These are phyloP conservation scores for Aspergillus sp. DNA, from an alignment of 2,329 filamentous ascomycete species.

Conservation along the genomic window DNA sequence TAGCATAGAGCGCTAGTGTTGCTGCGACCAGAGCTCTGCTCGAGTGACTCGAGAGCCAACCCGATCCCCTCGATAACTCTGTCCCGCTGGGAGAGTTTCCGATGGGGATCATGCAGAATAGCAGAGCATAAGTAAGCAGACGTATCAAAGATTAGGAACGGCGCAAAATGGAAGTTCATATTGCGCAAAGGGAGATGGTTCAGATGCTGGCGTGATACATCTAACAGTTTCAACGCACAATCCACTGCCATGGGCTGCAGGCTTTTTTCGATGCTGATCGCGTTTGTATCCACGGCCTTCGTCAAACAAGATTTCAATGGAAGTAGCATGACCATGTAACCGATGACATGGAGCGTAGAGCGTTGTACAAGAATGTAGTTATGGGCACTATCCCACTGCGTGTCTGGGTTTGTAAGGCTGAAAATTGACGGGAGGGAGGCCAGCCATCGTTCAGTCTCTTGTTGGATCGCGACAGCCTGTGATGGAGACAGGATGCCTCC, in stretches of 20 bases:
- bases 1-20: conserved; percentile 26
- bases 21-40: conserved; percentile 16
- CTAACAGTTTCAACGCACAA: conserved; percentile 45
- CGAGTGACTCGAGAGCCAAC: conserved; percentile 35
- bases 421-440: conserved; percentile 44
- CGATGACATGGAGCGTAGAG: conserved; percentile 45
- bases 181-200: conserved; percentile 43
- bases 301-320: conserved; percentile 50
- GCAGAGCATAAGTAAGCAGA: conserved; percentile 53
- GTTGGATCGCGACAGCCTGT: conserved; percentile 28
- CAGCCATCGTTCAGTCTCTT: conserved; percentile 45
- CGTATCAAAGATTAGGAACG: conserved; percentile 54
- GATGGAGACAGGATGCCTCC: conserved; percentile 8
- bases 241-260: conserved; percentile 46
- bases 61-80: conserved; percentile 44
- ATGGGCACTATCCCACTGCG: conserved; percentile 39
- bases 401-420: conserved; percentile 41
- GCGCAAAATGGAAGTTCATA: conserved; percentile 50
- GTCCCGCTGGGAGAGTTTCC: conserved; percentile 40
- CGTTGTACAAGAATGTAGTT: conserved; percentile 50
- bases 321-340: conserved; percentile 47
- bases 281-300: conserved; percentile 23
- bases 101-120: conserved; percentile 50
- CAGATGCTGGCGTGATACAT: conserved; percentile 42
- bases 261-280: conserved; percentile 33